phyloP scores from a whole-genome alignment of 2,329 filamentous ascomycete species.

The Ophiognomonia clavigignenti-juglandacearum region DNA sequence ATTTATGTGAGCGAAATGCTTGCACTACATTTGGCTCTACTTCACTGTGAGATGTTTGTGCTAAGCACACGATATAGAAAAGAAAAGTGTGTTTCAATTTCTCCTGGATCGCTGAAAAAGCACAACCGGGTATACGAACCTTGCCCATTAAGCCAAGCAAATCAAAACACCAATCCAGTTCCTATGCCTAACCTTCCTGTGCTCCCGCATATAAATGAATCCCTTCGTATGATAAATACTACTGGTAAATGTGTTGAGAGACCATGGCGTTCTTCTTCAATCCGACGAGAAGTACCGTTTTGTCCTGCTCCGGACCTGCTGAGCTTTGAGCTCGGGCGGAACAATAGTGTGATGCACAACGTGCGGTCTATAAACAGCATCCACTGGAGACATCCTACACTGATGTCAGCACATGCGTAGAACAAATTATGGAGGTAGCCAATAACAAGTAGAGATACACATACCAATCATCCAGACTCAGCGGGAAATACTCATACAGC shows the following conservation, averaged over 20 bases:
- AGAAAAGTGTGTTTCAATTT: too few species aligned
- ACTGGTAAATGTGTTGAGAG: too few species aligned
- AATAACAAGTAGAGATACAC: slow-evolving; percentile 19
- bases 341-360: slow-evolving; percentile 84
- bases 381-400: slow-evolving; percentile 73
- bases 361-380: slow-evolving; percentile 86
- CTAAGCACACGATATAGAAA: too few species aligned
- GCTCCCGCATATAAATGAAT: too few species aligned
- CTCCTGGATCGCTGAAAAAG: too few species aligned
- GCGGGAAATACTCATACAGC: slow-evolving; percentile 90
- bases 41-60: neutral
- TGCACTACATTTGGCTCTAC: neutral
- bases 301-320: slow-evolving; percentile 59
- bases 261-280: too few species aligned
- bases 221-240: neutral
- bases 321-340: slow-evolving; percentile 65
- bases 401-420: too few species aligned
- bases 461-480: slow-evolving; percentile 83
- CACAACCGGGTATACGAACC: neutral
- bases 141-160: neutral
- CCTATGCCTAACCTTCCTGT: too few species aligned
- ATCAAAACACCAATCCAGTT: too few species aligned
- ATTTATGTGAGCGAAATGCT: neutral
- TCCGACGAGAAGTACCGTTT: slow-evolving; percentile 72
- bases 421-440: too few species aligned